Base-by-base conservation (phyloP, 225 moss, liverwort and hornwort genomes). In the Climacium dendroides region DNA sequence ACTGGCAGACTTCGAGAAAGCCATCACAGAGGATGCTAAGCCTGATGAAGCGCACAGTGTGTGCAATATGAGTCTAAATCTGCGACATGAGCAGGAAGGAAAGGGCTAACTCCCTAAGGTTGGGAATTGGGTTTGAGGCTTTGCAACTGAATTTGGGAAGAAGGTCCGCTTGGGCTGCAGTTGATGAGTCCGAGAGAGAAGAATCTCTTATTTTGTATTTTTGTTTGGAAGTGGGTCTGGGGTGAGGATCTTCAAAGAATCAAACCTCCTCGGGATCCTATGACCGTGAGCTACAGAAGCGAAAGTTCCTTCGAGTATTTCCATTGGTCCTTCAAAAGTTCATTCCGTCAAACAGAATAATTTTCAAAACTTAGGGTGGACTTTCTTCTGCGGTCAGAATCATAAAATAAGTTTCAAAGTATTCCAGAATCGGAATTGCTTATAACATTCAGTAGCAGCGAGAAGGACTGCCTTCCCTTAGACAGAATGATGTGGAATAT, bases 1-100 rank as follows among this genome's bases (percentile, higher is more conserved):
- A n/a, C 63, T 72, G 41, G 54, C 58, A 10, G 88, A 78, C 72
- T 83, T 88, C 90, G 86, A 85, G 39, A 72, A 71, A 70, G 90
- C 88, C 90, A 90, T 90, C 6, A 60, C 60, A 67, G 62, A 62
- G 32, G 64, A 72, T 73, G 84, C 35, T 41, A 10, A 3, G 17
- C 83, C 30, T 50, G 63, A 34, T 53, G 80, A 62, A 87, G 63
- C 81, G 61, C 62, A 29, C 73, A 10, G 52, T 37, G 15, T 23
- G 62, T 23, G 63, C 74, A 28, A 6, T 41, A 15, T 19, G 74
- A 53, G 19, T 26, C 55, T 57, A 82, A 87, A 55, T 75, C 77
- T 77, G 63, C 18, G 52, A 63, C 76, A 64, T 39, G 75, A 54
- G 39, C 20, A 30, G 11, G 41, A 65, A 32, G 16, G 18, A 5